phyloP scores from a whole-genome alignment of 2,329 filamentous ascomycete species.

The Lecanicillium sp. region DNA sequence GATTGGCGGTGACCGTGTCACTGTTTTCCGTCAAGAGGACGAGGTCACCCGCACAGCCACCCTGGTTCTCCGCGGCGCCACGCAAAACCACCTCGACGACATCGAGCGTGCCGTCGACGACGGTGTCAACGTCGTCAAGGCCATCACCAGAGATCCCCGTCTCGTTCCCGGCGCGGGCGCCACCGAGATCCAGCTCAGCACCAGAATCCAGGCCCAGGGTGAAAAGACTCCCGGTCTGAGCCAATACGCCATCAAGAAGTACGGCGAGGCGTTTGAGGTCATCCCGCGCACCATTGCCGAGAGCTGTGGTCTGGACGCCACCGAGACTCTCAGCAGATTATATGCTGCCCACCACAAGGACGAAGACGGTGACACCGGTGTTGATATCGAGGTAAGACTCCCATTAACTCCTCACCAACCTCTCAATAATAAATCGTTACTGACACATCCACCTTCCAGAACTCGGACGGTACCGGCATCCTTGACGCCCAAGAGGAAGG shows the following conservation, averaged over 20 bases:
- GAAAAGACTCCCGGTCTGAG: constrained; percentile 89
- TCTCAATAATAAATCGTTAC: constrained; percentile 16
- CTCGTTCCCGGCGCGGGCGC: constrained; percentile 92
- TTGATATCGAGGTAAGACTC: constrained; percentile 82
- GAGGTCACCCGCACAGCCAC: constrained; percentile 90
- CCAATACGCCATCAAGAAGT: constrained; percentile 97
- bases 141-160: constrained; percentile 86
- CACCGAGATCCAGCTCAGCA: constrained; percentile 87
- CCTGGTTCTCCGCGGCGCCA: constrained; percentile 87
- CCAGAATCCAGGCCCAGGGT: constrained; percentile 81
- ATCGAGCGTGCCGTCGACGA: constrained; percentile 96
- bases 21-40: constrained; percentile 94
- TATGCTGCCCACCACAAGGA: constrained; percentile 91
- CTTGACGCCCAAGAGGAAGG: constrained; percentile 81
- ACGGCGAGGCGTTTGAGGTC: constrained; percentile 94
- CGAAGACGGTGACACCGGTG: constrained; percentile 82
- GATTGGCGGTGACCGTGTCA: constrained; percentile 96
- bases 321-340: constrained; percentile 85
- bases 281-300: constrained; percentile 90
- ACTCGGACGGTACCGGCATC: constrained; percentile 70
- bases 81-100: constrained; percentile 96
- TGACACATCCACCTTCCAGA: too few species aligned
- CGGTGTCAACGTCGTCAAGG: constrained; percentile 97
- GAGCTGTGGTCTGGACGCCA: constrained; percentile 90
- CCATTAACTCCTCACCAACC: neutral